phyloP scores from a whole-genome alignment of 2,329 filamentous ascomycete species.

The Aspergillus pseudonomiae region DNA sequence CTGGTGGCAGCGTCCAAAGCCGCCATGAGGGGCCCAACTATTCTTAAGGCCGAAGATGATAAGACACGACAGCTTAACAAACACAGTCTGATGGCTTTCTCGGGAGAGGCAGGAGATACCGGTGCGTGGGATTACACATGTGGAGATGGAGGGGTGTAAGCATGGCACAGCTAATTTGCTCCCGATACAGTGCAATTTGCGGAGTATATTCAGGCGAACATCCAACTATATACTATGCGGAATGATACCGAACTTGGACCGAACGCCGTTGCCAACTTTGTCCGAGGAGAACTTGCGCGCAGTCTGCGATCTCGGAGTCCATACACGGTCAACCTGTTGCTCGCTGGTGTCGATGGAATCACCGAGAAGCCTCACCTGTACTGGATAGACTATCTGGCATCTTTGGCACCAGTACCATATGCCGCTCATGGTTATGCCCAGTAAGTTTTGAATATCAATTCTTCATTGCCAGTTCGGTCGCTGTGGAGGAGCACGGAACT shows the following conservation, averaged over 20 bases:
- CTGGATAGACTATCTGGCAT: constrained; percentile 96
- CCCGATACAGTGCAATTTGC: constrained; percentile 82
- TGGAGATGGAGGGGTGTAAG: background rate
- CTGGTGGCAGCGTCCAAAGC: constrained; percentile 97
- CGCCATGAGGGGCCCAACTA: constrained; percentile 93
- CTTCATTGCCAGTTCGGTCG: background rate
- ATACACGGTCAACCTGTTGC: constrained; percentile 94
- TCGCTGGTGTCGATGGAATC: constrained; percentile 91
- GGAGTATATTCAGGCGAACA: constrained; percentile 98
- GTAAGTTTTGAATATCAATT: constrained; percentile 54
- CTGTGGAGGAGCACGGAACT: constrained; percentile 9
- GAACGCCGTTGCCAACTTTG: constrained; percentile 86
- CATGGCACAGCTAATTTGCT: constrained; percentile 17
- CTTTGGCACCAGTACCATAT: constrained; percentile 85
- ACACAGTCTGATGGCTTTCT: constrained; percentile 92
- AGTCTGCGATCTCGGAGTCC: constrained; percentile 90
- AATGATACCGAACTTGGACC: constrained; percentile 92
- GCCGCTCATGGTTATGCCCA: constrained; percentile 98
- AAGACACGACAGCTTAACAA: constrained; percentile 93
- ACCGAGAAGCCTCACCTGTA: constrained; percentile 88
- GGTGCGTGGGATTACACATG: constrained; percentile 54
- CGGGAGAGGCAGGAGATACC: constrained; percentile 94
- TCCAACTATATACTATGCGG: constrained; percentile 97
- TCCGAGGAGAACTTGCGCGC: constrained; percentile 88
- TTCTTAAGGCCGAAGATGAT: constrained; percentile 94